Conservation (phyloP, 768 basidiomycete species). For the Podaxis pistillaris region DNA sequence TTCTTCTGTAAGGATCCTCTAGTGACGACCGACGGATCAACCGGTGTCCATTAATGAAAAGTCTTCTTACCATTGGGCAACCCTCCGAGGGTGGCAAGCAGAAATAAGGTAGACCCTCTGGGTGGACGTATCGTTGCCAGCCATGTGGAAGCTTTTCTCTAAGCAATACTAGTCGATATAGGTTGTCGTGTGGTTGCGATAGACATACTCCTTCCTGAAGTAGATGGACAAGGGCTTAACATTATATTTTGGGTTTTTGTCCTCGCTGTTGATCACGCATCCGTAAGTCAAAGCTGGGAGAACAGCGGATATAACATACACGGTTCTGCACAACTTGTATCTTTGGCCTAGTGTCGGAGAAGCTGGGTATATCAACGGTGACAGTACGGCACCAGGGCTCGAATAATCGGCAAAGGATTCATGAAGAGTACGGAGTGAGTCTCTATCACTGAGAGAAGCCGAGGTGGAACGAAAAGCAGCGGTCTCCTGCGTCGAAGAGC, state of each 20-base stretch:
- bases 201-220: not conserved
- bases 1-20: conserved; percentile 8
- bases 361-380: not conserved
- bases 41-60: no score
- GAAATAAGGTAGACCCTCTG: conserved; percentile 8
- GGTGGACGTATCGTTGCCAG: not conserved
- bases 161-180: not conserved
- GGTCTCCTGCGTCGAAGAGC: not conserved
- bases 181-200: not conserved
- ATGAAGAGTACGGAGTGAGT: not conserved
- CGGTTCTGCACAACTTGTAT: not conserved
- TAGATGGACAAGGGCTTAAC: not conserved
- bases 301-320: not conserved
- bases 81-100: not conserved
- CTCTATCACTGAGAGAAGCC: not conserved
- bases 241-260: not conserved
- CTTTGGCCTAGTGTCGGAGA: not conserved
- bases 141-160: not conserved
- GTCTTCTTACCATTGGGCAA: conserved; percentile 2
- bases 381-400: not conserved
- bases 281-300: not conserved
- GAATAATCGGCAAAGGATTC: not conserved
- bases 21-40: not conserved
- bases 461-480: not conserved
- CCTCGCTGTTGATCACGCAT: not conserved